A percentile compares a stretch with the other conserved stretches of the same genome.
Evolutionary conservation across 306 rosid species (phyloP).

Genomic region (Chamaecrista fasciculata): DNA sequence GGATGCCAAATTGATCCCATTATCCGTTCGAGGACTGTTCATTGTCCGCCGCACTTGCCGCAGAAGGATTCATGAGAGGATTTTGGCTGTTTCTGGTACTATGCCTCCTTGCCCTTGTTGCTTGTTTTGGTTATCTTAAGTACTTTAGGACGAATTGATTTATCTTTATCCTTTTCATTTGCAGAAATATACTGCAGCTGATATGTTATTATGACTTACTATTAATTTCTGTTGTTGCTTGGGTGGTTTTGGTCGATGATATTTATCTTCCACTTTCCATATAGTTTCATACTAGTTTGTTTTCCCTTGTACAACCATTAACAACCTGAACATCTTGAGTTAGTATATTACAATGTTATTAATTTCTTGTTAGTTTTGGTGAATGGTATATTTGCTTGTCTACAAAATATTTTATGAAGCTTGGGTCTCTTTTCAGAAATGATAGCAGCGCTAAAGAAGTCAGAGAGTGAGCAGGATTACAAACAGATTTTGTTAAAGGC

Average conservation of each 20-base stretch:
- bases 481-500: conserved; percentile 50
- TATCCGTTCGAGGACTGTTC: conserved; percentile 57
- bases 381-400: neutral
- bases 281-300: neutral
- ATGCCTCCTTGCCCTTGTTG: conserved; percentile 5
- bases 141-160: neutral
- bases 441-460: conserved; percentile 47
- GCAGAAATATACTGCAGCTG: neutral
- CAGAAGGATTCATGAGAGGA: conserved; percentile 78
- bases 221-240: neutral
- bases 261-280: neutral
- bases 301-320: neutral
- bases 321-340: neutral
- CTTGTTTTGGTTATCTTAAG: conserved; percentile 19
- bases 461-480: conserved; percentile 45
- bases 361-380: neutral
- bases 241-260: neutral
- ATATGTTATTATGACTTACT: neutral
- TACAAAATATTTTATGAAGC: neutral
- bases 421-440: conserved; percentile 48
- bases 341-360: neutral
- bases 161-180: neutral
- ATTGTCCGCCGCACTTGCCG: conserved; percentile 69
- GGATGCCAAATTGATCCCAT: conserved; percentile 75
- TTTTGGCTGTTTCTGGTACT: conserved; percentile 76